A percentile compares a stretch with the other conserved stretches of the same genome.
Conservation (phyloP, 306 rosid species). For the Trifolium fragiferum region DNA sequence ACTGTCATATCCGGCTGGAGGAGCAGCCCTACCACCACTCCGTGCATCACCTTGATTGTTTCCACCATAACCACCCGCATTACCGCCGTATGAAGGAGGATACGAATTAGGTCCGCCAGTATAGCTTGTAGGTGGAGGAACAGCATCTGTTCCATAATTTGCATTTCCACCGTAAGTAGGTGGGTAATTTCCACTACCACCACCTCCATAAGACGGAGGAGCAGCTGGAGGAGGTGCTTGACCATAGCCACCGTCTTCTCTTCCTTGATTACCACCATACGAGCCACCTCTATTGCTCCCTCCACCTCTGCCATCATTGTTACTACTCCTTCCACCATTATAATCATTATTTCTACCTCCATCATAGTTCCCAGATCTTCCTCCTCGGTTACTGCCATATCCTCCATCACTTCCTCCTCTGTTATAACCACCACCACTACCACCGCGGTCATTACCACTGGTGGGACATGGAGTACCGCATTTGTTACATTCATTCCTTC, state of each 20-base stretch:
- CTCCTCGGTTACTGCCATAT: slow-evolving; percentile 41
- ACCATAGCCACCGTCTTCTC: slow-evolving; percentile 78
- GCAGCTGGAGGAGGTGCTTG: slow-evolving; percentile 75
- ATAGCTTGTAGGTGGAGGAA: slow-evolving; percentile 91
- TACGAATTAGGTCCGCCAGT: slow-evolving; percentile 81
- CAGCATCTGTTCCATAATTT: slow-evolving; percentile 83
- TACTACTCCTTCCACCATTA: slow-evolving; percentile 47
- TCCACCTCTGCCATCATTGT: slow-evolving; percentile 60
- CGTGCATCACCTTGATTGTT: slow-evolving; percentile 59
- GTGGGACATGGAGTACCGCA: slow-evolving; percentile 88
- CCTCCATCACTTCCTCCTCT: slow-evolving; percentile 65
- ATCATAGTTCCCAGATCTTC: slow-evolving; percentile 33
- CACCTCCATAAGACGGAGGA: slow-evolving; percentile 62
- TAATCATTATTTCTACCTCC: slow-evolving; percentile 57
- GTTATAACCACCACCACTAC: slow-evolving; percentile 48
- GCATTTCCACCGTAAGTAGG: slow-evolving; percentile 66
- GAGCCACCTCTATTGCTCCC: slow-evolving; percentile 75
- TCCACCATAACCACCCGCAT: slow-evolving; percentile 67
- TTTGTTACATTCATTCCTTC: slow-evolving; percentile 96
- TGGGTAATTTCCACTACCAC: slow-evolving; percentile 70
- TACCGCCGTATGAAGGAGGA: slow-evolving; percentile 90
- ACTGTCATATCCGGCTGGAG: slow-evolving; percentile 57
- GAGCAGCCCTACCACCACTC: slow-evolving; percentile 66
- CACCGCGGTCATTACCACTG: slow-evolving; percentile 58
- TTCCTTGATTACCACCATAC: slow-evolving; percentile 62